Conservation (phyloP, 1,284 basidiomycete genomes). For the Ganoderma lucidum region DNA sequence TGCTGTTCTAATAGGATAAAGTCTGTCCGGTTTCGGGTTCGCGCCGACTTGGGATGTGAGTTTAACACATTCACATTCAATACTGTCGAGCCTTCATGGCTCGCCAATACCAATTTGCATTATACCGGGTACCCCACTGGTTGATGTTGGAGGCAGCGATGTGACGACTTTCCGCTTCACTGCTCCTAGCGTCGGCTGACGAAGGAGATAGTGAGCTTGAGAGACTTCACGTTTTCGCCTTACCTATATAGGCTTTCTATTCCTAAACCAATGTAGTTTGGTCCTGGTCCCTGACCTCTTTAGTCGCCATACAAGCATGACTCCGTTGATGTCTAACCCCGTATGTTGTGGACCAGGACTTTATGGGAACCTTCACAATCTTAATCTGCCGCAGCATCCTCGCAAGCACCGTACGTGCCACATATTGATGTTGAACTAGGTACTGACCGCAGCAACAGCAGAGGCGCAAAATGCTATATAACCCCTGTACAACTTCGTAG, state of each 20-base stretch:
- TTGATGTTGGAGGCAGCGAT: background rate
- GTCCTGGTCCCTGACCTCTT: background rate
- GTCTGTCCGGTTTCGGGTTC: too few relatives aligned
- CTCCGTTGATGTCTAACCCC: background rate
- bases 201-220: background rate
- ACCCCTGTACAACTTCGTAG: background rate
- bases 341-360: background rate
- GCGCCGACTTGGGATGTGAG: too few relatives aligned
- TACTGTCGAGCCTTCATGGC: too few relatives aligned
- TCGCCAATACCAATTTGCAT: too few relatives aligned
- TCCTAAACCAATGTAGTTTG: background rate
- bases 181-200: background rate
- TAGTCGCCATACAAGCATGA: background rate
- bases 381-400: background rate
- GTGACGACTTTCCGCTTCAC: background rate
- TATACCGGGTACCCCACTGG: too few relatives aligned
- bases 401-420: background rate
- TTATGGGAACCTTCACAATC: background rate
- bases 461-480: background rate
- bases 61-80: too few relatives aligned
- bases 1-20: background rate
- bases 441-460: background rate
- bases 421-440: background rate
- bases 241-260: background rate
- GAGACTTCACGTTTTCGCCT: background rate